Evolutionary conservation across 148 eudicot species (phyloP).

Genomic region (Persicaria tinctoria): DNA sequence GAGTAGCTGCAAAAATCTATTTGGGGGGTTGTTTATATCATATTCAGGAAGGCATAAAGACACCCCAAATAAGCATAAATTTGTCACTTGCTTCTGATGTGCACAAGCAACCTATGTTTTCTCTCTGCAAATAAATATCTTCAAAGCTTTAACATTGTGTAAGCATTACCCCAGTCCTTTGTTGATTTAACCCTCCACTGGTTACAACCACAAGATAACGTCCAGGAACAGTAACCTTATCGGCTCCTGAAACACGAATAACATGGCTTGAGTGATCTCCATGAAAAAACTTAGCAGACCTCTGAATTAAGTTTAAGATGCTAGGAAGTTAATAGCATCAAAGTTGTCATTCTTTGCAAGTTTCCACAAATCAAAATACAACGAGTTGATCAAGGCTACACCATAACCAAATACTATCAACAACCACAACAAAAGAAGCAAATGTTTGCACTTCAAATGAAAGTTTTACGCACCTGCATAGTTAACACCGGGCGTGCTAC

Average conservation of each 20-base stretch:
- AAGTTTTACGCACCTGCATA: slow-evolving; percentile 49
- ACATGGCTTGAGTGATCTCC: not conserved
- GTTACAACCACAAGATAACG: slow-evolving; percentile 76
- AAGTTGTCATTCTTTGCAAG: not conserved
- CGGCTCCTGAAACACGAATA: slow-evolving; percentile 46
- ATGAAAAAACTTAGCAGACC: not conserved
- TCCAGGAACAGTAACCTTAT: slow-evolving; percentile 41
- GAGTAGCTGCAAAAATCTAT: not conserved
- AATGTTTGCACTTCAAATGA: not conserved
- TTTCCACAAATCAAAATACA: not conserved
- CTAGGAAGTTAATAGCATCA: not conserved
- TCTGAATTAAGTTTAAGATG: not conserved
- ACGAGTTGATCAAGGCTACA: not conserved
- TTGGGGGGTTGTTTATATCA: not conserved
- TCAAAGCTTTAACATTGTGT: slow-evolving; percentile 2
- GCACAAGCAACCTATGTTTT: not conserved
- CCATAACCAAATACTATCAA: not conserved
- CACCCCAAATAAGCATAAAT: not conserved
- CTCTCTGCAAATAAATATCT: not conserved
- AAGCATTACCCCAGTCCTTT: slow-evolving; percentile 91
- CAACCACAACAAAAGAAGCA: not conserved
- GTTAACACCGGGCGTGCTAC: slow-evolving; percentile 61
- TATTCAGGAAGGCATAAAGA: not conserved
- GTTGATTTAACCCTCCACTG: slow-evolving; percentile 97
- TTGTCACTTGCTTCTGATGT: not conserved